Evolutionary conservation across 805 yeast genomes (phyloP), one percentile per base, ranked within the genome.

Genomic region (Yarrowia porcina): DNA sequence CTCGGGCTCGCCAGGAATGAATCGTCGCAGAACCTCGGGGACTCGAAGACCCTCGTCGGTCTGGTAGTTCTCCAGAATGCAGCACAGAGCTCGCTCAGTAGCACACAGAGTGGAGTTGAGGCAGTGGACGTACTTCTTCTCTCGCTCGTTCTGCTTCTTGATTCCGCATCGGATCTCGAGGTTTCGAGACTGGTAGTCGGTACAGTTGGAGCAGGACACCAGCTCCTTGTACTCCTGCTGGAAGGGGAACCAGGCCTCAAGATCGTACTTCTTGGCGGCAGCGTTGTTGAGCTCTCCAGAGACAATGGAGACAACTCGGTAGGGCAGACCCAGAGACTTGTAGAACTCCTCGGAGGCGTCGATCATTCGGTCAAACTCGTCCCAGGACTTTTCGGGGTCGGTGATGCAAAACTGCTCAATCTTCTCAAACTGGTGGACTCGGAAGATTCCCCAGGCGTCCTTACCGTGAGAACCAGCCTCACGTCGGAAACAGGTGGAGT

Each of bases 241-340:
- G 89, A 82, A 94, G 74, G 99, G 99, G 96, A 94, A 94, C 99
- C 99, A 94, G 59, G 99, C 99, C 82, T 94, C 99, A 74, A 94
- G 83, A 80, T 94, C 99, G 80, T 88, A 94, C 78, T 94, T 94
- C 83, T 94, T 94, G 68, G 99, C 98, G 66, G 99, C 99, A 61
- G 99, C 97, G 71, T 94, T 94, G 83, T 94, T 94, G 75, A 94
- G 85, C 81, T 93, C 99, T 71, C 98, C 99, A 65, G 97, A 90
- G 66, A 94, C 99, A 76, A 94, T 94, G 70, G 96, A 96, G 67
- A 94, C 99, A 64, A 94, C 94, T 76, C 98, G 85, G 83, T 93
- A 94, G 66, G 99, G 99, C 71, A 94, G 79, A 44, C 92, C 93
- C 68, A 94, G 84, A 30, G 93, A 84, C 80, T 92, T 82, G 82